Evolutionary conservation across 2,329 filamentous ascomycete species (phyloP), one percentile per base, ranked within the genome.

Genomic region (Aspergillus fischeri): DNA sequence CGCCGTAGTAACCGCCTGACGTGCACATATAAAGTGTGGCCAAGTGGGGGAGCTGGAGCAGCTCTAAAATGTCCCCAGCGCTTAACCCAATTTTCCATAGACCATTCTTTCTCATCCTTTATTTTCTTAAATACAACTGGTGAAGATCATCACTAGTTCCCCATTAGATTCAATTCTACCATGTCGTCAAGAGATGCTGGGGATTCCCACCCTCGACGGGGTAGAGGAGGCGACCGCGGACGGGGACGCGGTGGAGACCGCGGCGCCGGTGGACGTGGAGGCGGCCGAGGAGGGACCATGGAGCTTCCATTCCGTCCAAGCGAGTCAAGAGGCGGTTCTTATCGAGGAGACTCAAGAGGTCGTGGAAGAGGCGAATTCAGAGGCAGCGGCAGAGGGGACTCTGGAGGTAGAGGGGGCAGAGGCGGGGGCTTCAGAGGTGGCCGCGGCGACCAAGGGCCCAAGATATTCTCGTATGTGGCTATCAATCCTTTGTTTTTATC

Each of bases 401-500:
- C 35, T 27, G 42, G 52, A 8, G 52, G 44, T 20, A 45, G 52
- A 24, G 51, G 51, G 27, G 54, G 61, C 9, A 56, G 63, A 38
- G 64, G 60, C 17, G 38, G 57, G 11, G 41, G 60, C 20, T 45
- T 53, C 6, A 51, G 57, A 6, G 52, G 58, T 28, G 45, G 56
- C 4, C 55, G 63, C 21, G 57, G 60, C 25, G 59, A 63, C 44
- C 53, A 62, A 21, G 65, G 64, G 32, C 66, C 68, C 2, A 47
- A 52, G 1, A 68, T 73, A 48, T 73, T 68, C 53, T 60, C 61
- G 67, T 75, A 59, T 60, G 72, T 71, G 32, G 57, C n/a, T 29
- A 24, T 49, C 17, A 25, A 8, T 14, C 6, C 11, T 8, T 28
- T 27, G 42, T 28, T n/a, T 28, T 45, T 14, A 17, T 8, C 20